A percentile compares a stretch with the other conserved stretches of the same genome.
Evolutionary conservation across 2,329 filamentous ascomycete species (phyloP).

Genomic region (Aspergillus sergii): DNA sequence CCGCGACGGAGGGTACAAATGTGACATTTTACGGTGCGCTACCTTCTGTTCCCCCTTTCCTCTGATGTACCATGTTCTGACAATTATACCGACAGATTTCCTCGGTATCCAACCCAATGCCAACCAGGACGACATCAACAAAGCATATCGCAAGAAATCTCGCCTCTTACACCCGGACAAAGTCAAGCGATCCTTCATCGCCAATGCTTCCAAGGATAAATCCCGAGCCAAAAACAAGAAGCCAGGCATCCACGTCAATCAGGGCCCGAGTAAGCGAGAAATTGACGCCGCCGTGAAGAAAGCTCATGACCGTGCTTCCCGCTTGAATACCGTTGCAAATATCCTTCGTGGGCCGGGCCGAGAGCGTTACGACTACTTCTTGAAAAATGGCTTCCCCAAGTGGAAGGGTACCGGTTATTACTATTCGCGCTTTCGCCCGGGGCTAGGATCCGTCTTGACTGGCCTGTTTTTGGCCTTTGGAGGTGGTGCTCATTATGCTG

Average conservation of each 20-base stretch:
- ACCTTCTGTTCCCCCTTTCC: neutral
- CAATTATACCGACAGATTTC: slow-evolving; percentile 60
- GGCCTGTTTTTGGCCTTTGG: slow-evolving; percentile 82
- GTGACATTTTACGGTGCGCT: slow-evolving; percentile 80
- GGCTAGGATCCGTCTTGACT: slow-evolving; percentile 78
- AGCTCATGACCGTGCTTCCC: slow-evolving; percentile 79
- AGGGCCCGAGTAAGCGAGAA: slow-evolving; percentile 72
- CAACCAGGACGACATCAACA: slow-evolving; percentile 84
- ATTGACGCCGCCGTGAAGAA: slow-evolving; percentile 77
- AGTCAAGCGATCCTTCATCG: slow-evolving; percentile 79
- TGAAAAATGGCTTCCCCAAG: slow-evolving; percentile 86
- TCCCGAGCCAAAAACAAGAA: slow-evolving; percentile 56
- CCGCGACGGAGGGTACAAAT: slow-evolving; percentile 71
- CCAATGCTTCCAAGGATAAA: slow-evolving; percentile 64
- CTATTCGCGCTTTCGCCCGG: slow-evolving; percentile 90
- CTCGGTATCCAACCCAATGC: slow-evolving; percentile 74
- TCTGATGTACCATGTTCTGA: neutral
- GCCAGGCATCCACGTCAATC: slow-evolving; percentile 66
- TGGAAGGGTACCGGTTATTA: slow-evolving; percentile 99
- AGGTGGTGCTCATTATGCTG: slow-evolving; percentile 83
- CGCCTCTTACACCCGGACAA: slow-evolving; percentile 90
- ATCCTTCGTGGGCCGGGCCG: slow-evolving; percentile 80
- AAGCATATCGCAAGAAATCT: slow-evolving; percentile 89
- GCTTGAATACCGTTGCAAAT: slow-evolving; percentile 80
- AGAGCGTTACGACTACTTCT: slow-evolving; percentile 92